Base-by-base conservation (phyloP, 2,329 filamentous ascomycete genomes). In the Exserohilum turcica region DNA sequence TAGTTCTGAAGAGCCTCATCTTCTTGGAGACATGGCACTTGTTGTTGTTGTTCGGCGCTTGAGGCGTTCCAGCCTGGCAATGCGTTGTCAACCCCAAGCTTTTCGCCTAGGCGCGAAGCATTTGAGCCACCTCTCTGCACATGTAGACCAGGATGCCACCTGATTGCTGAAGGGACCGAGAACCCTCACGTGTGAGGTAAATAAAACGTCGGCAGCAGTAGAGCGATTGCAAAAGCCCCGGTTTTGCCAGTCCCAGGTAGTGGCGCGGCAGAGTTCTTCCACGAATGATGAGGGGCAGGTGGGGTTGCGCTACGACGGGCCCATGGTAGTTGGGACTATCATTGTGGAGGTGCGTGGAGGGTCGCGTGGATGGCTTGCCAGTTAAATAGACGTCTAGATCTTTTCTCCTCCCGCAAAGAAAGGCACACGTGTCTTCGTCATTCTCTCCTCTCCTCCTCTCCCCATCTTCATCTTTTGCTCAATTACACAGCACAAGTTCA, bases 71-170 rank as follows among this genome's bases (percentile, higher is more conserved):
- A 15, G 31, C 19, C 24, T 31, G 10, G 32, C 45, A 29, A 44
- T 43, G 43, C 21, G 53, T 52, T 29, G 52, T 62, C 35, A 15
- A 53, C 35, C 35, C 32, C 54, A 62, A 62, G 57, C 57, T 62
- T 60, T 40, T 53, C 54, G 54, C 52, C 52, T 52, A 53, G 35
- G 10, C 13, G 37, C 54, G 59, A 61, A 61, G 56, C 59, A 51
- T 52, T 50, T n/a, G 31, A 55, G 48, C 19, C 53, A 42, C 43
- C 15, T 51, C 31, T 13, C 29, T 36, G 32, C 33, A 33, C 27
- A 39, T 39, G n/a, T 35, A 32, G 43, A 37, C 49, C 45, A 40
- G 54, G 54, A 24, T 42, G 13, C 27, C 21, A 24, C 36, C 31
- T 35, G 29, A 13, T 42, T 44, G 21, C 19, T 37, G 32, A 35